Base-by-base conservation (phyloP, 768 basidiomycete genomes). In the Lactarius sp. region DNA sequence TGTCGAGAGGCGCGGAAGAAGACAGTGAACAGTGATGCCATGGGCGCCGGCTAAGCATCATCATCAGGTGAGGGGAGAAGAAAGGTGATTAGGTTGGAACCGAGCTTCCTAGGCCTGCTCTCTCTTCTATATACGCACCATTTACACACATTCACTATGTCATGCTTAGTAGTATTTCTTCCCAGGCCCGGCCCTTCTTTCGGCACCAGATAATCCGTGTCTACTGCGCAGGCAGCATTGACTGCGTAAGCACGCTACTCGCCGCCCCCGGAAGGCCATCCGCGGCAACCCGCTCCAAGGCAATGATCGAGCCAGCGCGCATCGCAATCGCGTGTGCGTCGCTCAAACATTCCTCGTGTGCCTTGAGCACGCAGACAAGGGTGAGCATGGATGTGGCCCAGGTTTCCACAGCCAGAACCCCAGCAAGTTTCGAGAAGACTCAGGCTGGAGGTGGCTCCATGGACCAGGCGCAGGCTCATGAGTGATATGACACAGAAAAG, bases 121-220 rank as follows among this genome's bases (percentile, higher is more conserved):
- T 13, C 14, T 8, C 8, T 16, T 44, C 6, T 44, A 44, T 37
- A 18, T 44, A 18, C 18, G 18, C 6, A 18, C 18, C 18, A 44
- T 18, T 9, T 44, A n/a, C 44, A 18, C 44, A n/a, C 41, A 42
- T 42, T 16, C 44, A 4, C 44, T 6, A n/a, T 12, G 12, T 41
- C 12, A 41, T 13, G 7, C 41, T 41, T 37, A 27, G 12, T 50
- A 50, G 20, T 27, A 27, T 27, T 27, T 27, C 27, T 27, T 3
- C 27, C 27, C 27, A 27, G 27, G 27, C 22, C 22, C 9, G 13
- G 8, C 14, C 14, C 12, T 5, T 41, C 41, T 52, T 52, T 78
- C 76, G 94, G 75, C 94, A 94, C 92, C 92, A 94, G 34, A 89
- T 88, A 67, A 89, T 88, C 73, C 92, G 80, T 27, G 88, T 93